Conservation (phyloP, 352 stramenopile genomes). For the Phytopythium cucurbitacearum region DNA sequence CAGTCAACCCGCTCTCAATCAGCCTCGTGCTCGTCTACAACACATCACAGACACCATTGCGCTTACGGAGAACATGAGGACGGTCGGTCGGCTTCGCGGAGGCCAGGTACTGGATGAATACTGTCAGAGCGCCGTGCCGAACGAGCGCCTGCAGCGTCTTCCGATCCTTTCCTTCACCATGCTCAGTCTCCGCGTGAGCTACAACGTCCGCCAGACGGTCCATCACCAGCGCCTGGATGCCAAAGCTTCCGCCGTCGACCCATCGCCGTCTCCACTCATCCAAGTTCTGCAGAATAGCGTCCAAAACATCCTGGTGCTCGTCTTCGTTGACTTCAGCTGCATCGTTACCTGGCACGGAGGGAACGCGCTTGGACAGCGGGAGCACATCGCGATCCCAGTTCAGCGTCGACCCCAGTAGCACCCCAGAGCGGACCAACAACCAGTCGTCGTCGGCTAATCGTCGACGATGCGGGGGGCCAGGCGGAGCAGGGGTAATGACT, state of each 20-base stretch:
- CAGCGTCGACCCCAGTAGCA: conserved; percentile 24
- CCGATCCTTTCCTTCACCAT: conserved; percentile 8
- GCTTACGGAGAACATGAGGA: conserved; percentile 26
- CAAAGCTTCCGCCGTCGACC: conserved; percentile 9
- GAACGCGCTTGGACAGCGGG: neutral
- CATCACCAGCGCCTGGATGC: conserved; percentile 16
- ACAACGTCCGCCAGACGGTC: conserved; percentile 16
- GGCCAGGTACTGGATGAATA: conserved; percentile 35
- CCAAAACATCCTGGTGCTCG: too few species aligned
- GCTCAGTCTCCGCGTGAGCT: conserved; percentile 6
- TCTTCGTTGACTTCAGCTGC: neutral
- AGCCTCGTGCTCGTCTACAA: too few species aligned
- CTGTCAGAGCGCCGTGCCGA: conserved; percentile 14
- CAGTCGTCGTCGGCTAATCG: conserved; percentile 3
- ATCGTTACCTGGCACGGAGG: neutral
- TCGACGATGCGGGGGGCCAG: conserved; percentile 3
- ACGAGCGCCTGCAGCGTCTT: conserved; percentile 27
- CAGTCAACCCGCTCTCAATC: neutral
- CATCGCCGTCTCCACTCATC: neutral
- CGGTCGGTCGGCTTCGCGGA: conserved; percentile 24
- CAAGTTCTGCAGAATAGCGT: neutral
- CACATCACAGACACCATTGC: too few species aligned
- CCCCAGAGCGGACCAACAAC: conserved; percentile 20
- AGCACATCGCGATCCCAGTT: conserved; percentile 13
- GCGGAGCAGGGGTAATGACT: too few species aligned